Evolutionary conservation across 345 rosid genomes (phyloP), one percentile per base, ranked within the genome.

Genomic region (Lagerstroemia speciosa): DNA sequence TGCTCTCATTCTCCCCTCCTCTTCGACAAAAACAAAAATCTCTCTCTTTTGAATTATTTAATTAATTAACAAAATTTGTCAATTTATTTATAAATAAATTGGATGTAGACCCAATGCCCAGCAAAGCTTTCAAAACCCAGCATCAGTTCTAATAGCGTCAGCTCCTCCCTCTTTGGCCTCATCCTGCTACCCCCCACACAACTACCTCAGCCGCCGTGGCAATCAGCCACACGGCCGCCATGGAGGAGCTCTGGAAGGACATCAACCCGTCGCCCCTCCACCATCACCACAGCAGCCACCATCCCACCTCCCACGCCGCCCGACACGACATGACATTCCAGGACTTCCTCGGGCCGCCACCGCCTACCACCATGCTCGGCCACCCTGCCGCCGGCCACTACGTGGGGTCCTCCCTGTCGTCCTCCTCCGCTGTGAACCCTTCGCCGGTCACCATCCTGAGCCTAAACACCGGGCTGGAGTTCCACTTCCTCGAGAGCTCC

Each of bases 201-300:
- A 36, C 38, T 5, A 36, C 38, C 5, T 46, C 46, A 65, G 40
- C 43, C 71, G 20, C 67, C 31, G 1, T 43, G 30, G 12, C 57
- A 29, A 27, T 32, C 67, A 38, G 26, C 30, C 48, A 50, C 73
- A 22, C 8, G 64, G 29, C 15, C 64, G 64, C 84, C 81, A 90
- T 88, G 94, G 97, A 90, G 80, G 90, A 90, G 66, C 87, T 90
- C 1, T 90, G 97, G 97, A 85, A 85, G 29, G 92, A 88, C 70
- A 86, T 91, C 34, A 87, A 74, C 75, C 84, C 85, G 29, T 70
- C 83, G 55, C 79, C 92, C 15, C 78, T 82, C 34, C 81, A 73
- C 32, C 80, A 79, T 64, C 73, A 75, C 22, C 52, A 53, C 64
- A 31, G 16, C 76, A 72, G 45, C 74, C 12, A 67, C 41, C 45